Conservation (phyloP, 768 basidiomycete species). For the Hericium rajendrae region DNA sequence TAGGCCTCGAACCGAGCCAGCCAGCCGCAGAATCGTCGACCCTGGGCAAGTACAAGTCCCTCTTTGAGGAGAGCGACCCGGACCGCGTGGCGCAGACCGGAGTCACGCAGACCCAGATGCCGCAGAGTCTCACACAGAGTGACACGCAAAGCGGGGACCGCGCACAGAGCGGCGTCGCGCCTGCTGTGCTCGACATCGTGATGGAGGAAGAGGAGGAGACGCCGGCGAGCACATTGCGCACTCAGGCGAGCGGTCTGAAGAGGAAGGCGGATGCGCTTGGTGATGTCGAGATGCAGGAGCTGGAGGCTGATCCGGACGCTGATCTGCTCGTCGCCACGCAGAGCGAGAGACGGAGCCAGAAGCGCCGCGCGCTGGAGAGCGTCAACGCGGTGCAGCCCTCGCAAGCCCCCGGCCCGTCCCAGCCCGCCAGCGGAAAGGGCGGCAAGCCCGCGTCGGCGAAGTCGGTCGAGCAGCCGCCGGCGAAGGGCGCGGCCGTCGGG, state of each 20-base stretch:
- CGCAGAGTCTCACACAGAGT: neutral
- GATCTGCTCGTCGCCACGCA: neutral
- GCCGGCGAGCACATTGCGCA: neutral
- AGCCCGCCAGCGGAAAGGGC: neutral
- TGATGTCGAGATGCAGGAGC: slow-evolving; percentile 27
- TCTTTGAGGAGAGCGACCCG: slow-evolving; percentile 13
- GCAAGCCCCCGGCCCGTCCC: neutral
- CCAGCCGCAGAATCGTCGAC: neutral
- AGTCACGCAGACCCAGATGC: neutral
- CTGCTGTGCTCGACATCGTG: neutral
- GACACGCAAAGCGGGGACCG: neutral
- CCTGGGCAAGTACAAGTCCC: slow-evolving; percentile 12
- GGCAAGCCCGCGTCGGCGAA: neutral
- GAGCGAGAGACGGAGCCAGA: slow-evolving; percentile 14
- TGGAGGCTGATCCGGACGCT: slow-evolving; percentile 5
- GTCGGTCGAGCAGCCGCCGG: neutral
- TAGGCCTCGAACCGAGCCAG: neutral
- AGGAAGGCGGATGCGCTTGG: slow-evolving; percentile 26
- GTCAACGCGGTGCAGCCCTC: slow-evolving; percentile 24
- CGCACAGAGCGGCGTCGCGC: neutral
- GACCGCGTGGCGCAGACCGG: slow-evolving; percentile 1
- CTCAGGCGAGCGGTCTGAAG: slow-evolving; percentile 22
- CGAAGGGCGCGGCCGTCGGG: neutral
- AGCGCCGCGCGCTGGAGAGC: slow-evolving; percentile 34
- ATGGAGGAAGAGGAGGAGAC: slow-evolving; percentile 7